These are phyloP conservation scores for Plasmodium inui DNA, from an alignment of 169 alveolate species.

Conservation along the genomic window DNA sequence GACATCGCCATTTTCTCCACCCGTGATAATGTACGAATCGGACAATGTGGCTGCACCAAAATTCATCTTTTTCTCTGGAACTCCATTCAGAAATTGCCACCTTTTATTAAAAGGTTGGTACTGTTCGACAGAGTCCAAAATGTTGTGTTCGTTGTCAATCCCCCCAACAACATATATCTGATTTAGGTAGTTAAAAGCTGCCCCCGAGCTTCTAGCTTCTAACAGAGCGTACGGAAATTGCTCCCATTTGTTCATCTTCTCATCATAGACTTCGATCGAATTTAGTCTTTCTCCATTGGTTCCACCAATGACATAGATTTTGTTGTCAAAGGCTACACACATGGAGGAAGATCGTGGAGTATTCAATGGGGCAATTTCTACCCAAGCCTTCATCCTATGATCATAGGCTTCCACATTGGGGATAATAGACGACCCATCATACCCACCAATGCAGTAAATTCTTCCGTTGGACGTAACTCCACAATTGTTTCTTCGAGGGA, in stretches of 20 bases:
- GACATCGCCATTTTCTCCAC: slow-evolving; percentile 86
- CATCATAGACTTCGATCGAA: slow-evolving; percentile 90
- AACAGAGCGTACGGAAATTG: slow-evolving; percentile 82
- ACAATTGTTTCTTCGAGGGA: slow-evolving; percentile 88
- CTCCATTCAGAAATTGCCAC: slow-evolving; percentile 82
- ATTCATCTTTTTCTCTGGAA: slow-evolving; percentile 85
- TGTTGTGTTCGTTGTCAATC: slow-evolving; percentile 83
- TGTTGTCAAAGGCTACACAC: slow-evolving; percentile 85
- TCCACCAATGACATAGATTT: slow-evolving; percentile 88
- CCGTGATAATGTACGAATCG: slow-evolving; percentile 80
- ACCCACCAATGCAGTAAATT: slow-evolving; percentile 88
- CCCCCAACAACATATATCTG: slow-evolving; percentile 88
- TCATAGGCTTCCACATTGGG: slow-evolving; percentile 89
- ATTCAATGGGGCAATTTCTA: slow-evolving; percentile 86
- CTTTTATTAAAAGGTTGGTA: slow-evolving; percentile 83
- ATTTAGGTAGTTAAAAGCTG: slow-evolving; percentile 84
- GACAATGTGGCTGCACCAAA: slow-evolving; percentile 79
- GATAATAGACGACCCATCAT: slow-evolving; percentile 86
- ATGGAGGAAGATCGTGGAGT: slow-evolving; percentile 90
- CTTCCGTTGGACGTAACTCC: slow-evolving; percentile 82
- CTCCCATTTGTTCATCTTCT: slow-evolving; percentile 91
- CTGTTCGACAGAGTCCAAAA: slow-evolving; percentile 85
- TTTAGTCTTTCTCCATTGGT: slow-evolving; percentile 90
- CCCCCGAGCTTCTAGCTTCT: slow-evolving; percentile 90
- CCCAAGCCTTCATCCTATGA: slow-evolving; percentile 90